A percentile compares a stretch with the other conserved stretches of the same genome.
These are phyloP conservation scores for Clarireedia monteithiana DNA, from an alignment of 2,329 filamentous ascomycete genomes.

Conservation along the genomic window DNA sequence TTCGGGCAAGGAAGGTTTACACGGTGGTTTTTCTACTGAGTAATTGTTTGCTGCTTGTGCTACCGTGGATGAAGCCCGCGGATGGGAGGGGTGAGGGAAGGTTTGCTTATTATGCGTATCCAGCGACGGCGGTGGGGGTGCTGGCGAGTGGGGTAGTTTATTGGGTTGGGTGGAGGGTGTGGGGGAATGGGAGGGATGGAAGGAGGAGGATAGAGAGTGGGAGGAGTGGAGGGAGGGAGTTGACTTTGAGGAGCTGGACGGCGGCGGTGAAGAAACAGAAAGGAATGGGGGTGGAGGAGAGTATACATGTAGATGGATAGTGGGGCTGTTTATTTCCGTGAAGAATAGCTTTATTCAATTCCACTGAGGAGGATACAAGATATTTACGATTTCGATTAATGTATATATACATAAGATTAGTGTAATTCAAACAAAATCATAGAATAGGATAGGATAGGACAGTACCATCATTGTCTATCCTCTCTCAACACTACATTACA, in stretches of 20 bases:
- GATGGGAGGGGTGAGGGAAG: slow-evolving; percentile 19
- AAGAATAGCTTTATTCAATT: too few species aligned
- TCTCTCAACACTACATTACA: too few species aligned
- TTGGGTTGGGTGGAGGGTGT: slow-evolving; percentile 20
- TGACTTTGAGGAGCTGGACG: neutral
- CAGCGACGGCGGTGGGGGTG: slow-evolving; percentile 29
- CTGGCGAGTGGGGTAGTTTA: slow-evolving; percentile 29
- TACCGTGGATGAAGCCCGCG: slow-evolving; percentile 32
- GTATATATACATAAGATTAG: too few species aligned
- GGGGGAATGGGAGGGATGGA: neutral
- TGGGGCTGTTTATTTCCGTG: too few species aligned
- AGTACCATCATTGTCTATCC: too few species aligned
- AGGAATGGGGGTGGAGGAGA: neutral
- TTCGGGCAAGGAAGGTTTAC: slow-evolving; percentile 26
- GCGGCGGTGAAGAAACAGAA: neutral
- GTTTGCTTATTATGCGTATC: slow-evolving; percentile 30
- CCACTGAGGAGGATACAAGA: too few species aligned
- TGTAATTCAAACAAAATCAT: too few species aligned
- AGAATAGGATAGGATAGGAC: too few species aligned
- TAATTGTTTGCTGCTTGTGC: slow-evolving; percentile 30
- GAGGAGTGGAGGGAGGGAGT: neutral
- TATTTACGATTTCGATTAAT: too few species aligned
- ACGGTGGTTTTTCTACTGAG: slow-evolving; percentile 27
- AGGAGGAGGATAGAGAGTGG: neutral
- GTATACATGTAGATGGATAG: neutral